Conservation (phyloP, 2,329 filamentous ascomycete species). For the Venturia effusa region DNA sequence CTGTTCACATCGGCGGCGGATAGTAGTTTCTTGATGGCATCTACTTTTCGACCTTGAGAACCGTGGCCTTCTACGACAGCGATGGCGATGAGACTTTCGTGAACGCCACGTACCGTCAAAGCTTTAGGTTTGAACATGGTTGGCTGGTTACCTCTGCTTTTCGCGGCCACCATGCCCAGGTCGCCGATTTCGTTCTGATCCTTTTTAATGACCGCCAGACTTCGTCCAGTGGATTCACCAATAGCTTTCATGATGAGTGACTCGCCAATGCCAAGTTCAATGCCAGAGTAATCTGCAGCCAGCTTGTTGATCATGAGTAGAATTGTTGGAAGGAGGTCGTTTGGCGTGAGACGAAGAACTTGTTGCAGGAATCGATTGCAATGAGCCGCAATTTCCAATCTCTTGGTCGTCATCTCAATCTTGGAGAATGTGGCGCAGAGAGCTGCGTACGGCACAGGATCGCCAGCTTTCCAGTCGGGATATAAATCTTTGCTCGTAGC, state of each 20-base stretch:
- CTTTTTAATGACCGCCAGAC: conserved; percentile 77
- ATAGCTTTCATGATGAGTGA: conserved; percentile 98
- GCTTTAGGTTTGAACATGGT: conserved; percentile 98
- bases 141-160: conserved; percentile 87
- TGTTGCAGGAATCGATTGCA: conserved; percentile 87
- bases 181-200: conserved; percentile 97
- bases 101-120: conserved; percentile 75
- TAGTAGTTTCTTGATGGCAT: conserved; percentile 91
- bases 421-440: conserved; percentile 91
- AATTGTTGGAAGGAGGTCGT: conserved; percentile 78
- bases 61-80: conserved; percentile 80
- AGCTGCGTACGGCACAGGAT: conserved; percentile 87
- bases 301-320: conserved; percentile 97
- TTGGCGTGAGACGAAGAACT: conserved; percentile 81
- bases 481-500: conserved; percentile 67
- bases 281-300: conserved; percentile 89
- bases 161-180: conserved; percentile 85
- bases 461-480: conserved; percentile 84
- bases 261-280: conserved; percentile 96
- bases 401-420: conserved; percentile 88
- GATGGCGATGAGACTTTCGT: conserved; percentile 78
- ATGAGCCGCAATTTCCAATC: conserved; percentile 76
- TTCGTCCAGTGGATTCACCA: conserved; percentile 85
- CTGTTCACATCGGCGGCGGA: conserved; percentile 71
- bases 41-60: conserved; percentile 82